Evolutionary conservation across 164 flowering plant species (phyloP).

Genomic region (Euptelea pleiosperma): DNA sequence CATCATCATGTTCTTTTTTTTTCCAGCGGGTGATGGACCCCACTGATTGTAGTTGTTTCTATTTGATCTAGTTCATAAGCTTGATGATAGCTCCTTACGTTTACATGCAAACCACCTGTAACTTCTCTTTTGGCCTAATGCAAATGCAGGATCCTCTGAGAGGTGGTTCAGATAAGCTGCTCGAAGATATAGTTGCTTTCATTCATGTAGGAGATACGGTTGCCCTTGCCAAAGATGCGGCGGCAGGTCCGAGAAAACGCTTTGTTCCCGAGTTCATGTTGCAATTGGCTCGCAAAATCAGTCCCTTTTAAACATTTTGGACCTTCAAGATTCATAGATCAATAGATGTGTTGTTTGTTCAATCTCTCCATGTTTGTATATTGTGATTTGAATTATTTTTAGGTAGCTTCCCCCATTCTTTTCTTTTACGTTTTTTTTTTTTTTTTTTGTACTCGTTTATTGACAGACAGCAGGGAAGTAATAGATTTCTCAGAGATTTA

Average conservation of each 20-base stretch:
- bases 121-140: not conserved
- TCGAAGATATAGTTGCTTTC: conserved; percentile 51
- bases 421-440: no score
- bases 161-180: conserved; percentile 79
- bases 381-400: no score
- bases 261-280: conserved; percentile 81
- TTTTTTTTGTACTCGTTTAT: no score
- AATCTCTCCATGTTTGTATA: no score
- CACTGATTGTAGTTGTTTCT: not conserved
- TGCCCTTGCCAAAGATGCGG: conserved; percentile 51
- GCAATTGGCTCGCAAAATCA: conserved; percentile 56
- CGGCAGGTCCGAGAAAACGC: conserved; percentile 59
- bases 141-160: conserved; percentile 82
- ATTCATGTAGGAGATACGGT: conserved; percentile 61
- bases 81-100: not conserved
- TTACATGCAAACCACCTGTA: not conserved
- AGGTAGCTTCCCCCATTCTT: no score
- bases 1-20: no score
- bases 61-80: not conserved
- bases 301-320: conserved; percentile 62
- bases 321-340: no score
- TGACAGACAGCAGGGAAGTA: no score
- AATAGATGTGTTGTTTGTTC: no score
- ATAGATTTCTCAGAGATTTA: no score
- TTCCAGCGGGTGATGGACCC: not conserved